Evolutionary conservation across 1,284 basidiomycete genomes (phyloP).

Genomic region (Pseudozyma hubeiensis): DNA sequence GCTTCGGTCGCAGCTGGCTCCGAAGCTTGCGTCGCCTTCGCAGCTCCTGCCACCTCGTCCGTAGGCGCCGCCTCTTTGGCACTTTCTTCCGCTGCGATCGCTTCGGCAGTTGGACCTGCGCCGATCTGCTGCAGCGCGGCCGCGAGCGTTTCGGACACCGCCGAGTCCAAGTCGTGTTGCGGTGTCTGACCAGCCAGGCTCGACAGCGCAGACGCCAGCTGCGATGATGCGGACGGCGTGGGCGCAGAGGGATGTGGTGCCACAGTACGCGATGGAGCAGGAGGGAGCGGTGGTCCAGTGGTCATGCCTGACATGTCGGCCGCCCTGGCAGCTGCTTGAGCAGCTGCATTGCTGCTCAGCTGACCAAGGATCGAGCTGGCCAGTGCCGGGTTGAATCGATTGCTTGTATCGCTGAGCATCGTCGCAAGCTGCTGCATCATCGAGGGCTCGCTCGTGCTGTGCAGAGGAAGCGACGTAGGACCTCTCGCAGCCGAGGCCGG

Average conservation of each 20-base stretch:
- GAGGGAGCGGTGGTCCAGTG: conserved; percentile 18
- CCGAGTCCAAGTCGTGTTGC: conserved; percentile 57
- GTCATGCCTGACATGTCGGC: conserved; percentile 30
- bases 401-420: conserved; percentile 52
- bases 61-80: conserved; percentile 1
- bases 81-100: not conserved
- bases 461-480: conserved; percentile 36
- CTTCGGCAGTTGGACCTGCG: conserved; percentile 12
- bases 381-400: conserved; percentile 43
- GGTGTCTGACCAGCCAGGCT: conserved; percentile 23
- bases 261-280: conserved; percentile 16
- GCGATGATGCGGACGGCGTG: conserved; percentile 17
- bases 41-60: conserved; percentile 3
- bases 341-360: conserved; percentile 49
- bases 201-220: conserved; percentile 50
- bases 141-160: conserved; percentile 57
- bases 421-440: conserved; percentile 53
- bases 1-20: conserved; percentile 1
- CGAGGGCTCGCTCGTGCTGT: conserved; percentile 44
- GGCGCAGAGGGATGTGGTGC: conserved; percentile 10
- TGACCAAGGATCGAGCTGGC: conserved; percentile 47
- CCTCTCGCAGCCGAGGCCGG: conserved; percentile 24
- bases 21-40: conserved; percentile 10
- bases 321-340: conserved; percentile 31
- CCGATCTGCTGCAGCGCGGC: conserved; percentile 59